phyloP scores from a whole-genome alignment of 495 filamentous ascomycete genomes.

The Clavariopsis aquatica region DNA sequence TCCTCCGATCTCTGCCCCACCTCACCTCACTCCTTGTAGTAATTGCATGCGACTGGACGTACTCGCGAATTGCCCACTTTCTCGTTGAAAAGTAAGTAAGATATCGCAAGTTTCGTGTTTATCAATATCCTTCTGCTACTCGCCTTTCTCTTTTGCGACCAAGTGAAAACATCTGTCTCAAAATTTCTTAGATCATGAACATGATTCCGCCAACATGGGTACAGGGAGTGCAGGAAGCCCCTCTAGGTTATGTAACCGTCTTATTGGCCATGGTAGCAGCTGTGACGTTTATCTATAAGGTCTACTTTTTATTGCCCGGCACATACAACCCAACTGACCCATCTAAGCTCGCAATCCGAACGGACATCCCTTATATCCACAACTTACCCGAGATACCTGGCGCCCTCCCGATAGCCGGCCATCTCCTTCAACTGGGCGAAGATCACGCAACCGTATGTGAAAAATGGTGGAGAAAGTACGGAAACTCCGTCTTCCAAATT shows the following conservation, averaged over 20 bases:
- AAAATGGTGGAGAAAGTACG: conserved; percentile 56
- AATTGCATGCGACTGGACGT: background rate
- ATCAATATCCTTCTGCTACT: background rate
- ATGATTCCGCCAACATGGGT: background rate
- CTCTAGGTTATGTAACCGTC: conserved; percentile 5
- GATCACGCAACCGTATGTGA: conserved; percentile 59
- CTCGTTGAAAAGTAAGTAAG: background rate
- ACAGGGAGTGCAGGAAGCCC: conserved; percentile 2
- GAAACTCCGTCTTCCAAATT: conserved; percentile 58
- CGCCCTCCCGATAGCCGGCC: conserved; percentile 53
- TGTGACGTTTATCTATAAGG: conserved; percentile 3
- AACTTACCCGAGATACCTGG: conserved; percentile 57
- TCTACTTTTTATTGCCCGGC: background rate
- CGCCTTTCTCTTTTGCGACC: background rate
- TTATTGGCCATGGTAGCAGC: background rate
- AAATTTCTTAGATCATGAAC: background rate
- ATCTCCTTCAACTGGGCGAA: conserved; percentile 57
- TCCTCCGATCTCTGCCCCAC: background rate
- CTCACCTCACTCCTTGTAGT: background rate
- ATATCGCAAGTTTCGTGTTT: background rate
- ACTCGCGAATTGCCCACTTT: background rate
- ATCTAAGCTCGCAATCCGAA: conserved; percentile 31
- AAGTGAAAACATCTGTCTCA: background rate
- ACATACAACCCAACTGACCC: background rate
- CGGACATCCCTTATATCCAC: conserved; percentile 53